phyloP scores from a whole-genome alignment of 169 alveolate genomes.

The Plasmodium gaboni region DNA sequence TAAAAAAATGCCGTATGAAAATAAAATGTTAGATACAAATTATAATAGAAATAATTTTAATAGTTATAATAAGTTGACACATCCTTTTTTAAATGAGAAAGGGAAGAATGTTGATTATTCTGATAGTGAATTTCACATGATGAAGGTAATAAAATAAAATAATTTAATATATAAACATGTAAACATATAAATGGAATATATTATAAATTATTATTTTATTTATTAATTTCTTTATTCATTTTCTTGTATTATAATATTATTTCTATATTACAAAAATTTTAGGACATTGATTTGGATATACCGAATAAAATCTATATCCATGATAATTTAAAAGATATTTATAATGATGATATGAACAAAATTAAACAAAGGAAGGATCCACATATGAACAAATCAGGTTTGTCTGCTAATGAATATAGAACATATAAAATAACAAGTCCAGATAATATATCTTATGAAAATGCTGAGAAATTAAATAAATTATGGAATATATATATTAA shows the following conservation, averaged over 20 bases:
- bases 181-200: too few species aligned
- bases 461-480: slow-evolving; percentile 46
- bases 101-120: background rate
- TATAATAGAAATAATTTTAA: background rate
- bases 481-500: slow-evolving; percentile 68
- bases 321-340: slow-evolving; percentile 18
- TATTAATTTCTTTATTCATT: background rate
- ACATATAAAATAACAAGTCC: slow-evolving; percentile 24
- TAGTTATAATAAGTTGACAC: background rate
- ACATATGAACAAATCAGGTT: slow-evolving; percentile 30
- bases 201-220: too few species aligned
- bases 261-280: background rate
- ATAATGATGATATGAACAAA: background rate
- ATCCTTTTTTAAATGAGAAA: slow-evolving; percentile 31
- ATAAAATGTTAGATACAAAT: background rate
- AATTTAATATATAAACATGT: background rate
- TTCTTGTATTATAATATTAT: background rate
- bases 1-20: background rate
- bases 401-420: slow-evolving; percentile 61
- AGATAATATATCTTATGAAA: slow-evolving; percentile 36
- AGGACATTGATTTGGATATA: slow-evolving; percentile 4
- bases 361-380: slow-evolving; percentile 3
- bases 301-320: slow-evolving; percentile 9
- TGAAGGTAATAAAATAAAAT: slow-evolving; percentile 21
- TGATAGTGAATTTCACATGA: background rate